phyloP scores from a whole-genome alignment of 371 early-diverging fungal genomes.

The Zychaea mexicana region DNA sequence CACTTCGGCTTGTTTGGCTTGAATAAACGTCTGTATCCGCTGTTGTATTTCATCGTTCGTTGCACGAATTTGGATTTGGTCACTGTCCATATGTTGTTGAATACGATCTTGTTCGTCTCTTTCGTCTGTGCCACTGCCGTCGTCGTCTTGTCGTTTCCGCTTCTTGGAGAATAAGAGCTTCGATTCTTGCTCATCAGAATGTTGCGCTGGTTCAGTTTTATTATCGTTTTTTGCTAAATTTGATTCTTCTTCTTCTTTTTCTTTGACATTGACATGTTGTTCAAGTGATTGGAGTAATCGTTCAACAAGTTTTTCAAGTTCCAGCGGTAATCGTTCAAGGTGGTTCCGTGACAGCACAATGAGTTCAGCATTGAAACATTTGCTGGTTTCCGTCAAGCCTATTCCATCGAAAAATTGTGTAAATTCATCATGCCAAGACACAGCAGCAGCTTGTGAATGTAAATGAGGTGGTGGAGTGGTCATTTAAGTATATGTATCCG shows the following conservation, averaged over 20 bases:
- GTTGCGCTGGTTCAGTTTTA: neutral
- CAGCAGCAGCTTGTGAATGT: neutral
- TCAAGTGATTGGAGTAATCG: conserved; percentile 36
- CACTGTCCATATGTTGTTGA: conserved; percentile 35
- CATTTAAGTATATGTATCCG: neutral
- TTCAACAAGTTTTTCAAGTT: conserved; percentile 38
- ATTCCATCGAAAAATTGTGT: conserved; percentile 33
- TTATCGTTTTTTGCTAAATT: neutral
- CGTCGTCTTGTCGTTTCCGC: conserved; percentile 14
- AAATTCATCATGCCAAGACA: conserved; percentile 37
- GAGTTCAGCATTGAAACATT: conserved; percentile 42
- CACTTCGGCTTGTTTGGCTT: conserved; percentile 63
- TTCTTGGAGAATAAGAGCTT: conserved; percentile 15
- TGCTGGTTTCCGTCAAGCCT: conserved; percentile 43
- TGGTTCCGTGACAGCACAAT: conserved; percentile 35
- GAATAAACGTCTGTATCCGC: conserved; percentile 61
- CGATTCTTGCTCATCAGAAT: neutral
- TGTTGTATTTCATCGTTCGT: conserved; percentile 43
- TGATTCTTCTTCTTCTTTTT: conserved; percentile 8
- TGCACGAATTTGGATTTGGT: conserved; percentile 54
- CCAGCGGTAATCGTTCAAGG: conserved; percentile 31
- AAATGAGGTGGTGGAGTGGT: neutral
- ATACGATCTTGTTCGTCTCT: conserved; percentile 23
- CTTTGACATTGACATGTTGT: conserved; percentile 36
- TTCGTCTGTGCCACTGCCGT: conserved; percentile 13